Conservation (phyloP, 2,329 filamentous ascomycete species). For the Plectosphaerella plurivora region DNA sequence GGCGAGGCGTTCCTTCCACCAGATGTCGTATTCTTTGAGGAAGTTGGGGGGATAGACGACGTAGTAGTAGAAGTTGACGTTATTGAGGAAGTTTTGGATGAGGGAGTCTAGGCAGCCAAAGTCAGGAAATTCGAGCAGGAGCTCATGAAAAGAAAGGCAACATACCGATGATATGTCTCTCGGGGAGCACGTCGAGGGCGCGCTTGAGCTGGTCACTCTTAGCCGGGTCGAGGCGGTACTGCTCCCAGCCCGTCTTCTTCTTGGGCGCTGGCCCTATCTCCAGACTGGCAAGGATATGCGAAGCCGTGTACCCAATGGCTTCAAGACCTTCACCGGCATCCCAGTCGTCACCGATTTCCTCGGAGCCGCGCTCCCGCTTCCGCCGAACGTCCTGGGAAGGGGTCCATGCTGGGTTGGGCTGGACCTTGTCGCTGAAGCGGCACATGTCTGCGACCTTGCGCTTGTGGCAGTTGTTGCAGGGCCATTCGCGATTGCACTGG, state of each 20-base stretch:
- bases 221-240: constrained; percentile 6
- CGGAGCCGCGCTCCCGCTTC: constrained; percentile 5
- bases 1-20: constrained; percentile 24
- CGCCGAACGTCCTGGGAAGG: constrained; percentile 6
- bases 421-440: constrained; percentile 20
- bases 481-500: constrained; percentile 34
- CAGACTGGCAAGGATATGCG: constrained; percentile 24
- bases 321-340: constrained; percentile 23
- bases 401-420: constrained; percentile 9
- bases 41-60: constrained; percentile 30
- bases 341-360: constrained; percentile 15
- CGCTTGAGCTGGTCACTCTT: constrained; percentile 23
- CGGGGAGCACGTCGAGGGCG: constrained; percentile 24
- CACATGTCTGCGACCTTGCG: constrained; percentile 32
- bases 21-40: constrained; percentile 27
- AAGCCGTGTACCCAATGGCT: constrained; percentile 28
- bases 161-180: not conserved
- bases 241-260: not conserved
- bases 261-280: constrained; percentile 1
- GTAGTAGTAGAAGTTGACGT: constrained; percentile 34
- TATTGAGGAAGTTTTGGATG: constrained; percentile 30
- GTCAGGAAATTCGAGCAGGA: constrained; percentile 3
- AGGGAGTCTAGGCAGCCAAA: constrained; percentile 22
- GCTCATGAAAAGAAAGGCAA: not conserved
- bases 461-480: constrained; percentile 33